Evolutionary conservation across 2,329 filamentous ascomycete species (phyloP).

Genomic region (Juglanconis juglandina): DNA sequence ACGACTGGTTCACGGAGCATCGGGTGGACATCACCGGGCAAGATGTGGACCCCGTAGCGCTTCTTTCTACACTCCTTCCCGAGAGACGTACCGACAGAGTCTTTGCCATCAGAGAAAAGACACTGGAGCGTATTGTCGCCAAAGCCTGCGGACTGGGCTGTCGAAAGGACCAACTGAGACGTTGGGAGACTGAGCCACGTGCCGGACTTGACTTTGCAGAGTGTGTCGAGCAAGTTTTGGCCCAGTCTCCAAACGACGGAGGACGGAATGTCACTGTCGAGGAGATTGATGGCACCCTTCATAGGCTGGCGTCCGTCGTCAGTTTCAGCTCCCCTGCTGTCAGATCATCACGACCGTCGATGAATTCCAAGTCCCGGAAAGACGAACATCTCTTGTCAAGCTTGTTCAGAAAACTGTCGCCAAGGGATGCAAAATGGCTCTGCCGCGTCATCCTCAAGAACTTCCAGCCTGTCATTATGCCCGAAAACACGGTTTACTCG

Average conservation of each 20-base stretch:
- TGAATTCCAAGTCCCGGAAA: conserved; percentile 18
- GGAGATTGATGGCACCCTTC: conserved; percentile 66
- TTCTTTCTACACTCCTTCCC: conserved; percentile 74
- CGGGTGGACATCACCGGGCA: conserved; percentile 53
- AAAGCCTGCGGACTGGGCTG: conserved; percentile 64
- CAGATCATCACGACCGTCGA: conserved; percentile 31
- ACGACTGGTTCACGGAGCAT: conserved; percentile 68
- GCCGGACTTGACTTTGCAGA: conserved; percentile 64
- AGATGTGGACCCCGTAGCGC: conserved; percentile 55
- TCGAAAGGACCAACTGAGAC: conserved; percentile 58
- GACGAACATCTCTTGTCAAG: conserved; percentile 42
- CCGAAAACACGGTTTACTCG: conserved; percentile 51
- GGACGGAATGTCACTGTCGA: conserved; percentile 57
- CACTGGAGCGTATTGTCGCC: conserved; percentile 64
- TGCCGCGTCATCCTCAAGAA: conserved; percentile 76
- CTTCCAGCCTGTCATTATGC: conserved; percentile 64
- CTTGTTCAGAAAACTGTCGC: conserved; percentile 58
- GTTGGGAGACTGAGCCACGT: conserved; percentile 54
- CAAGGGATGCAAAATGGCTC: conserved; percentile 81
- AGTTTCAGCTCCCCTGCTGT: conserved; percentile 68
- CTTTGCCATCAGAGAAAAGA: conserved; percentile 63
- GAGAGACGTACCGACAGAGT: conserved; percentile 74
- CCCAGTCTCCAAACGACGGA: conserved; percentile 47
- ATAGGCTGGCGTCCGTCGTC: conserved; percentile 64
- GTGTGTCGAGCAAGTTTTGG: conserved; percentile 65